phyloP scores from a whole-genome alignment of 208 protist genomes.

The Crithidia bombi region DNA sequence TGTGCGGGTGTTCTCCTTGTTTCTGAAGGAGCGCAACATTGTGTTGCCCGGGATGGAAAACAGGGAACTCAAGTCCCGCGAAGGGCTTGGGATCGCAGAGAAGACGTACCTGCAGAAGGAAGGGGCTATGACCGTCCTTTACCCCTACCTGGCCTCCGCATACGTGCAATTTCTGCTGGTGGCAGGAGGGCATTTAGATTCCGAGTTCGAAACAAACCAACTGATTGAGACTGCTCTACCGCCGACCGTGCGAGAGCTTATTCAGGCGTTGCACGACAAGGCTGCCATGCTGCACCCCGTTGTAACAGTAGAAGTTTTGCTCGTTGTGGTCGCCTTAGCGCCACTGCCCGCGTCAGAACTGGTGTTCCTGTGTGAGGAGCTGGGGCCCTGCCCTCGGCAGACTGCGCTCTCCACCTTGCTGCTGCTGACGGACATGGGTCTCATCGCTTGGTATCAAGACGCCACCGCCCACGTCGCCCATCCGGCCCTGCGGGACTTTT shows the following conservation, averaged over 20 bases:
- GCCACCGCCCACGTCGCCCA: slow-evolving; percentile 57
- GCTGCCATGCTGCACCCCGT: slow-evolving; percentile 47
- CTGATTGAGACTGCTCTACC: slow-evolving; percentile 58
- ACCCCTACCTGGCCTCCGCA: slow-evolving; percentile 56
- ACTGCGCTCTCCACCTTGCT: slow-evolving; percentile 69
- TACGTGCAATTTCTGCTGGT: slow-evolving; percentile 52
- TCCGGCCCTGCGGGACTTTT: slow-evolving; percentile 41
- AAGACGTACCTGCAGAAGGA: slow-evolving; percentile 77
- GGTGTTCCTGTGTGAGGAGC: slow-evolving; percentile 77
- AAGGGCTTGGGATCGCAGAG: slow-evolving; percentile 57
- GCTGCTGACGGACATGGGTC: slow-evolving; percentile 61
- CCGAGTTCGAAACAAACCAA: slow-evolving; percentile 50
- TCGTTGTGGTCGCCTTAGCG: slow-evolving; percentile 51
- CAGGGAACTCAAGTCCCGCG: slow-evolving; percentile 24
- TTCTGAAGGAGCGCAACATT: slow-evolving; percentile 33
- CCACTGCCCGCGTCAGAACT: slow-evolving; percentile 76
- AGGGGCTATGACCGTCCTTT: slow-evolving; percentile 52
- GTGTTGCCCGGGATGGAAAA: slow-evolving; percentile 49
- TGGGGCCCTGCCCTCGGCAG: slow-evolving; percentile 64
- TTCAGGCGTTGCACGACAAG: slow-evolving; percentile 47
- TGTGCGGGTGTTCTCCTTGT: slow-evolving; percentile 47
- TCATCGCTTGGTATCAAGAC: slow-evolving; percentile 55
- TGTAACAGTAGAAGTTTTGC: slow-evolving; percentile 60
- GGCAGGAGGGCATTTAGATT: slow-evolving; percentile 34
- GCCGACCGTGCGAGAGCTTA: slow-evolving; percentile 49